Conservation (phyloP, 2,329 filamentous ascomycete species). For the Aspergillus nomiae region DNA sequence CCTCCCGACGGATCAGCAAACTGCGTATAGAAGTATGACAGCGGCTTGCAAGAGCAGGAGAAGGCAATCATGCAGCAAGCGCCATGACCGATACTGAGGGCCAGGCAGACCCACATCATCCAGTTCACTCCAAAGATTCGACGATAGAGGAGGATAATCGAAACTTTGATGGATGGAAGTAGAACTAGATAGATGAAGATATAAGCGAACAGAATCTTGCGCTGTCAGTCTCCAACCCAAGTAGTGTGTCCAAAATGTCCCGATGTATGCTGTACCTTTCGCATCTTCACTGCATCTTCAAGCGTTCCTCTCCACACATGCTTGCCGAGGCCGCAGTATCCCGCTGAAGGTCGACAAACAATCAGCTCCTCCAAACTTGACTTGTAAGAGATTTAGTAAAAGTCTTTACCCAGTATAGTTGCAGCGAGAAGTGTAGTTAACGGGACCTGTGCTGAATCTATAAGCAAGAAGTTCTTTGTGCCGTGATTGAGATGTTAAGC, state of each 20-base stretch:
- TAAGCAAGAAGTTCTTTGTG: background rate
- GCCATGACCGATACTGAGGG: background rate
- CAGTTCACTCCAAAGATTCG: conserved; percentile 1
- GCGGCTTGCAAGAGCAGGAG: background rate
- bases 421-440: background rate
- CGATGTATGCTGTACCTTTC: background rate
- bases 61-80: conserved; percentile 1
- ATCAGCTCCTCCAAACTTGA: background rate
- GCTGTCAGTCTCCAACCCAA: background rate
- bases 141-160: conserved; percentile 2
- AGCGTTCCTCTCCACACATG: background rate
- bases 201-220: conserved; percentile 1
- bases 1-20: background rate
- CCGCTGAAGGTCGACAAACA: background rate
- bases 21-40: background rate
- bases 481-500: background rate
- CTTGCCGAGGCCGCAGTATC: background rate
- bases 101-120: background rate
- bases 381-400: too few species aligned
- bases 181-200: background rate
- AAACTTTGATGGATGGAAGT: background rate
- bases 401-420: background rate
- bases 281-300: background rate
- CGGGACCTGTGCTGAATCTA: background rate
- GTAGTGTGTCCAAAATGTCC: background rate